These are phyloP conservation scores for Trypanosoma scelopori DNA, from an alignment of 208 protist species.

Conservation along the genomic window DNA sequence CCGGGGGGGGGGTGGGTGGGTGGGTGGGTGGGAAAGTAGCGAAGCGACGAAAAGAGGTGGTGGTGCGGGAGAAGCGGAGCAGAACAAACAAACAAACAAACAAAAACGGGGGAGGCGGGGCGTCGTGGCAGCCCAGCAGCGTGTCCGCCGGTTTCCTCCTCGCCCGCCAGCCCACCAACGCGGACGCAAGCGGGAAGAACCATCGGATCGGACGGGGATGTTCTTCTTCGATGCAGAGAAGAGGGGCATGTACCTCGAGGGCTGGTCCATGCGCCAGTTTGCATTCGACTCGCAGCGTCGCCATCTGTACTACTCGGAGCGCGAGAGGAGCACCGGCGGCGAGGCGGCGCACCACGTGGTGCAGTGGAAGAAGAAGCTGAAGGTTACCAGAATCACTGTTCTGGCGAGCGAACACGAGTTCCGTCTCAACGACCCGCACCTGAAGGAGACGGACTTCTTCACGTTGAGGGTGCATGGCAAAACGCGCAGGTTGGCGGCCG, in stretches of 20 bases:
- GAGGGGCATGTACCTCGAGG: slow-evolving; percentile 40
- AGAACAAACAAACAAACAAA: too few relatives aligned
- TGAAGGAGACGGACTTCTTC: slow-evolving; percentile 60
- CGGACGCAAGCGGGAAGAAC: too few relatives aligned
- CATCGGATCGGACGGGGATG: slow-evolving; percentile 25
- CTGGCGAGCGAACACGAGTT: slow-evolving; percentile 53
- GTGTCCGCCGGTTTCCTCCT: background rate
- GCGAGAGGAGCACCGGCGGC: background rate
- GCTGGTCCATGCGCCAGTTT: slow-evolving; percentile 51
- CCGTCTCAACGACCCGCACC: slow-evolving; percentile 43
- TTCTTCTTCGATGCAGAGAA: slow-evolving; percentile 67
- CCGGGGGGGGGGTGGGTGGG: too few relatives aligned
- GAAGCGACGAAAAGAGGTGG: too few relatives aligned
- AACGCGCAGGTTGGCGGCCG: slow-evolving; percentile 31
- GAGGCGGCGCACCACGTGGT: slow-evolving; percentile 3
- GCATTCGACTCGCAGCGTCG: slow-evolving; percentile 71
- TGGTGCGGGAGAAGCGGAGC: too few relatives aligned
- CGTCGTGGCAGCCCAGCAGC: too few relatives aligned
- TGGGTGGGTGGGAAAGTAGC: too few relatives aligned
- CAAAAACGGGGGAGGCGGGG: too few relatives aligned
- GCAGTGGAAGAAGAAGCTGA: slow-evolving; percentile 73
- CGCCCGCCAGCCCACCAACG: too few relatives aligned
- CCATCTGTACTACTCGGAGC: slow-evolving; percentile 61
- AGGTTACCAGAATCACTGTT: slow-evolving; percentile 50
- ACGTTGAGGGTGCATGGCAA: slow-evolving; percentile 58